Conservation (phyloP, 306 rosid species). For the Spatholobus suberectus region DNA sequence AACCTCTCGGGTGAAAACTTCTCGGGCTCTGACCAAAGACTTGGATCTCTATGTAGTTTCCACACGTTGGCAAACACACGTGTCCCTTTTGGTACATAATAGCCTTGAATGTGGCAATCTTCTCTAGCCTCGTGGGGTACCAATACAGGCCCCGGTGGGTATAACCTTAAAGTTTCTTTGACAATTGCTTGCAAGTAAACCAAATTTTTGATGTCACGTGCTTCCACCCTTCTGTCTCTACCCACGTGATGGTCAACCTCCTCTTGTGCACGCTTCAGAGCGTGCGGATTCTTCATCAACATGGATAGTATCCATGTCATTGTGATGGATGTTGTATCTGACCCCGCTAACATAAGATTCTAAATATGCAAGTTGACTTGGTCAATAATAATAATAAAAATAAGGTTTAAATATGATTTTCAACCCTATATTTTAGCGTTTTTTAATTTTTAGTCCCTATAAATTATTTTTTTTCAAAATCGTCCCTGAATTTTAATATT, state of each 20-base stretch:
- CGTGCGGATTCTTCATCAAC: slow-evolving; percentile 46
- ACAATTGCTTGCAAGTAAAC: slow-evolving; percentile 59
- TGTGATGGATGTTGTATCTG: slow-evolving; percentile 56
- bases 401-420: too few species aligned
- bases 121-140: slow-evolving; percentile 65
- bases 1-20: slow-evolving; percentile 63
- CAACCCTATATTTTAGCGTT: too few species aligned
- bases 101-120: slow-evolving; percentile 52
- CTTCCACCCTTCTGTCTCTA: slow-evolving; percentile 53
- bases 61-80: slow-evolving; percentile 60
- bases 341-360: slow-evolving; percentile 64
- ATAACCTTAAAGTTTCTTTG: slow-evolving; percentile 60
- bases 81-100: slow-evolving; percentile 52
- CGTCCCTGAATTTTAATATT: too few species aligned
- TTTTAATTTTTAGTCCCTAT: too few species aligned
- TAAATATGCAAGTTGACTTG: neutral
- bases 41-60: slow-evolving; percentile 68
- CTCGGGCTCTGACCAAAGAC: slow-evolving; percentile 54
- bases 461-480: too few species aligned
- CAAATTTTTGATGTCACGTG: slow-evolving; percentile 45
- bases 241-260: slow-evolving; percentile 57
- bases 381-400: neutral
- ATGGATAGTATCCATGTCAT: slow-evolving; percentile 61
- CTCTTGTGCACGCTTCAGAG: slow-evolving; percentile 56
- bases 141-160: slow-evolving; percentile 60